Evolutionary conservation across 2,329 filamentous ascomycete species (phyloP).

Genomic region (Arthrobotrys iridis): DNA sequence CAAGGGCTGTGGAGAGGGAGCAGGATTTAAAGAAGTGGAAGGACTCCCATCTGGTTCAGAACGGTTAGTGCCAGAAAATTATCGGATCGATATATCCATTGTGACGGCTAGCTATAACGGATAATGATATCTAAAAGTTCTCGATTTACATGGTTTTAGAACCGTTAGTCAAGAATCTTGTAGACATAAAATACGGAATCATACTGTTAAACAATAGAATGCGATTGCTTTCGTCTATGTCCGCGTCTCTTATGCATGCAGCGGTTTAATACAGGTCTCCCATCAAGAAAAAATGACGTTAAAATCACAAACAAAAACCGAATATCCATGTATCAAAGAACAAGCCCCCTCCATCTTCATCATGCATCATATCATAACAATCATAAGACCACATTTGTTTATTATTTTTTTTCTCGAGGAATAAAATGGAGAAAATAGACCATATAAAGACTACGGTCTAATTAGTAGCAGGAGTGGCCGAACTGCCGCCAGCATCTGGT

Average conservation of each 20-base stretch:
- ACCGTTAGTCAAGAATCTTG: no score
- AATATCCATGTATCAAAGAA: slow-evolving; percentile 11
- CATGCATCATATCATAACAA: slow-evolving; percentile 2
- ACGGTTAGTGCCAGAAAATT: no score
- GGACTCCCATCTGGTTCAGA: no score
- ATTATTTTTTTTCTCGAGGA: background rate
- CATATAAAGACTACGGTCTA: background rate
- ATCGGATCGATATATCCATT: no score
- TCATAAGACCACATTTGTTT: background rate
- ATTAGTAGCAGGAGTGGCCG: background rate
- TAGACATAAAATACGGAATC: no score
- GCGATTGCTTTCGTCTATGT: slow-evolving; percentile 9
- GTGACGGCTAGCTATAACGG: no score
- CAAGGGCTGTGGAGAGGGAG: slow-evolving; percentile 2
- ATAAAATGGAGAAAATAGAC: no score
- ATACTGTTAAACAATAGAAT: no score
- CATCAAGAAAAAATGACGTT: background rate
- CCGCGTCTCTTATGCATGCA: background rate
- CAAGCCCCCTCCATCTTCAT: background rate
- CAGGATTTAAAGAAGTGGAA: no score
- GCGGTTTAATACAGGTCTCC: slow-evolving; percentile 2
- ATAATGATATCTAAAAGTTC: no score
- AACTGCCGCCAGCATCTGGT: background rate
- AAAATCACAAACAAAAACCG: background rate
- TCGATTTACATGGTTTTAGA: no score